Evolutionary conservation across 1,139 yeast genomes (phyloP).

Genomic region (Nakaseomyces delphensis): DNA sequence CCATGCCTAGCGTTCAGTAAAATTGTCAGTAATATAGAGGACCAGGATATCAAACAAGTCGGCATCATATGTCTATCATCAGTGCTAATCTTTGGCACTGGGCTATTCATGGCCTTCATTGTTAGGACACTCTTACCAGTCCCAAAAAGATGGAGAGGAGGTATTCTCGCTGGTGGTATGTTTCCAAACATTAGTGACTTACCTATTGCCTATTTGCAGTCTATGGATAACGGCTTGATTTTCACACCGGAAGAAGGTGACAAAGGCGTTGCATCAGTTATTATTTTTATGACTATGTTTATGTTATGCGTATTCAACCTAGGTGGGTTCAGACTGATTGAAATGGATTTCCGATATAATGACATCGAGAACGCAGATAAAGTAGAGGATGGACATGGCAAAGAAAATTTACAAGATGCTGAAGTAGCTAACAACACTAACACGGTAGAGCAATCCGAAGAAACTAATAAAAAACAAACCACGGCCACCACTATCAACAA

Average conservation of each 20-base stretch:
- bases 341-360: conserved; percentile 49
- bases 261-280: conserved; percentile 78
- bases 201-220: conserved; percentile 85
- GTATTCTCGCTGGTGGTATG: conserved; percentile 67
- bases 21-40: conserved; percentile 61
- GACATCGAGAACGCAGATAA: conserved; percentile 25
- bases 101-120: conserved; percentile 26
- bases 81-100: conserved; percentile 27
- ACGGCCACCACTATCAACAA: conserved; percentile 7
- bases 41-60: conserved; percentile 63
- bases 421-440: neutral
- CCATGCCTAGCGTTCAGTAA: conserved; percentile 79
- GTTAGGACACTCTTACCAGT: conserved; percentile 35
- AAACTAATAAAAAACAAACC: neutral
- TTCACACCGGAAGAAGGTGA: conserved; percentile 54
- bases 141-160: conserved; percentile 79
- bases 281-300: conserved; percentile 69
- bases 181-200: conserved; percentile 76
- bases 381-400: conserved; percentile 11
- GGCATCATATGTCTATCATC: conserved; percentile 58
- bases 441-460: conserved; percentile 5
- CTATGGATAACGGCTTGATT: conserved; percentile 58
- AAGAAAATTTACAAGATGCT: neutral
- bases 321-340: conserved; percentile 67
- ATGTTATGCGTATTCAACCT: conserved; percentile 62